Base-by-base conservation (phyloP, 2,329 filamentous ascomycete genomes). In the Pseudophaeomoniella oleicola region DNA sequence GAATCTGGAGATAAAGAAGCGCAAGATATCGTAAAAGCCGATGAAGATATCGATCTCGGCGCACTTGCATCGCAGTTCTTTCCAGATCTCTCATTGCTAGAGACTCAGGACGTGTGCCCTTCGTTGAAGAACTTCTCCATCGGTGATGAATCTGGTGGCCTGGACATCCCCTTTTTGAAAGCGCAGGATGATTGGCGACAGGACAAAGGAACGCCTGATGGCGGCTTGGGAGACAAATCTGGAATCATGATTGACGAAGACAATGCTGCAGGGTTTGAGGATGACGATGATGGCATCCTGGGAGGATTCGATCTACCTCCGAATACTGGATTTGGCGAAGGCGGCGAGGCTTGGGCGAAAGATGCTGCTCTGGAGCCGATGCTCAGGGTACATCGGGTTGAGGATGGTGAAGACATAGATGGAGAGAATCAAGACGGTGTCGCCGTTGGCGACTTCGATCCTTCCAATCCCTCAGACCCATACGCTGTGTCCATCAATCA, bases 91-190 rank as follows among this genome's bases (percentile, higher is more conserved):
- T 63, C 71, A 39, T 65, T 63, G 5, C 67, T 98, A 4, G 86
- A 93, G 39, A 75, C 79, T 44, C 81, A 94, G 50, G 87, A 96
- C 53, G 80, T 98, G 12, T 98, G 90, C 50, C 88, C 88, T 0
- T 94, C 88, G 0, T 69, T 98, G 45, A 96, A 94, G 59, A 85
- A 78, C 12, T 93, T 96, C 49, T 86, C 94, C 47, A 69, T 98
- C 1, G 87, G 88, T 16, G 81, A 93, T 54, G 77, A 84, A 3
- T 83, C 81, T 16, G 83, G 81, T 5, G 81, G 84, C 1, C 69
- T 92, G 48, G 84, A 94, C 53, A 81, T 98, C 35, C 88, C 90
- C 0, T 93, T 96, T 53, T 65, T 98, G 42, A 88, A 88, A 49
- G 84, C 84, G 0, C 73, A 81, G 0, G 88, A 94, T 37, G 84